phyloP scores from a whole-genome alignment of 2,329 filamentous ascomycete species.

The Curvularia sp. region DNA sequence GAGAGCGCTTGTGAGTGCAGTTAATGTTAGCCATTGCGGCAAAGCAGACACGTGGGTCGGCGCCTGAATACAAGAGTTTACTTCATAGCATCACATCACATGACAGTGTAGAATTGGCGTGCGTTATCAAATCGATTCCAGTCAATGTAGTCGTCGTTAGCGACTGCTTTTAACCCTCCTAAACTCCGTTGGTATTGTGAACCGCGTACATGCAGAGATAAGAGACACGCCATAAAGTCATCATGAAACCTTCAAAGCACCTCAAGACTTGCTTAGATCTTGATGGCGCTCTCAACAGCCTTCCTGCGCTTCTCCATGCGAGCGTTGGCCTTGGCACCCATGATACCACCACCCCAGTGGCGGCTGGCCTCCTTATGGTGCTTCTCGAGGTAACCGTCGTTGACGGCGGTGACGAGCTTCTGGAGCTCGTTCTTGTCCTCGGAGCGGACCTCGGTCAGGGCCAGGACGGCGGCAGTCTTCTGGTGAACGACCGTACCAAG shows the following conservation, averaged over 20 bases:
- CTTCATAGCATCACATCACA: slow-evolving; percentile 20
- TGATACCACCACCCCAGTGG: slow-evolving; percentile 99
- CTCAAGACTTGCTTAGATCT: slow-evolving; percentile 74
- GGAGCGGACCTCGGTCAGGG: slow-evolving; percentile 92
- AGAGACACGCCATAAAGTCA: slow-evolving; percentile 50
- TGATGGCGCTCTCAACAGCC: slow-evolving; percentile 92
- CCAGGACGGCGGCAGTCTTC: slow-evolving; percentile 98
- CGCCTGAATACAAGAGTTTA: background rate
- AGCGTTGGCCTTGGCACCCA: slow-evolving; percentile 91
- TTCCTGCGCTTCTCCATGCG: slow-evolving; percentile 87
- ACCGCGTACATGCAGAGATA: slow-evolving; percentile 51
- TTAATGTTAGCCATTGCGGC: background rate
- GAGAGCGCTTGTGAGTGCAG: slow-evolving; percentile 20
- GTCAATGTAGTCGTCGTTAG: slow-evolving; percentile 44
- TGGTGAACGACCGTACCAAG: slow-evolving; percentile 99
- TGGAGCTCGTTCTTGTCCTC: slow-evolving; percentile 99
- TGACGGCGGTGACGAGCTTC: slow-evolving; percentile 95
- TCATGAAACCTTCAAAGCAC: slow-evolving; percentile 36
- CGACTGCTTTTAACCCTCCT: slow-evolving; percentile 49
- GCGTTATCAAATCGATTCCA: slow-evolving; percentile 46
- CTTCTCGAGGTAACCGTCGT: slow-evolving; percentile 90
- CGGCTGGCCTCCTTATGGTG: slow-evolving; percentile 90
- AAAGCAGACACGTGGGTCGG: background rate
- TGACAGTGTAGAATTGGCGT: slow-evolving; percentile 33
- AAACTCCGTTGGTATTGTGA: slow-evolving; percentile 50